Conservation (phyloP, 2,329 filamentous ascomycete genomes). For the Aureobasidium leucospermi region DNA sequence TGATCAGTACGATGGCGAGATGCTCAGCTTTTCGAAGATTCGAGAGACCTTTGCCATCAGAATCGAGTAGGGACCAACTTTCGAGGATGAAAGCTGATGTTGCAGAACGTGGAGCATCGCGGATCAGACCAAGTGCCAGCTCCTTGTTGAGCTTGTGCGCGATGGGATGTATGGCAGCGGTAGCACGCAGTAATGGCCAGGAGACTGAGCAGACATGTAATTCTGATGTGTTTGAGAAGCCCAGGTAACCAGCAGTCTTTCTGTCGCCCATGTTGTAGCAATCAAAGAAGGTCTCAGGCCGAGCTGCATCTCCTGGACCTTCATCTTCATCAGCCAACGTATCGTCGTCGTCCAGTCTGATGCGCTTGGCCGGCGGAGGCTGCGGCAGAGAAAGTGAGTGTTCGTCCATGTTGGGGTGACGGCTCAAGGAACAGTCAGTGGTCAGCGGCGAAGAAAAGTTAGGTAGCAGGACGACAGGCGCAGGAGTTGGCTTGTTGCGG, state of each 20-base stretch:
- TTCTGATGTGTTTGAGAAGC: neutral
- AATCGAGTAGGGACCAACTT: neutral
- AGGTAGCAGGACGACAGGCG: no score
- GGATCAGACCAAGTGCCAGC: neutral
- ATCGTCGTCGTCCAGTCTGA: neutral
- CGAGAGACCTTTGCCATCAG: slow-evolving; percentile 1
- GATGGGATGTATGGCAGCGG: neutral
- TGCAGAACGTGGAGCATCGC: neutral
- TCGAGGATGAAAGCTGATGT: neutral
- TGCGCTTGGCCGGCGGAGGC: neutral
- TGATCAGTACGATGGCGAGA: neutral
- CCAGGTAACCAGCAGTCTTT: neutral
- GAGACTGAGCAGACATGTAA: neutral
- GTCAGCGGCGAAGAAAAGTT: no score
- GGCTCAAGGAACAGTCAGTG: no score
- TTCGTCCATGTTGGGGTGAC: no score
- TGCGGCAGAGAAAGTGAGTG: neutral
- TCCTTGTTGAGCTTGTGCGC: neutral
- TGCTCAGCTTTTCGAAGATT: neutral
- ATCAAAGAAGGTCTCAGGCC: neutral
- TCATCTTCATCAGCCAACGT: neutral
- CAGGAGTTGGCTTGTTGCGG: no score
- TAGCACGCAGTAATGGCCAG: neutral
- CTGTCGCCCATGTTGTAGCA: neutral
- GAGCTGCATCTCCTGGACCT: neutral